phyloP scores from a whole-genome alignment of 495 filamentous ascomycete genomes.

The Aeminium ludgeri region DNA sequence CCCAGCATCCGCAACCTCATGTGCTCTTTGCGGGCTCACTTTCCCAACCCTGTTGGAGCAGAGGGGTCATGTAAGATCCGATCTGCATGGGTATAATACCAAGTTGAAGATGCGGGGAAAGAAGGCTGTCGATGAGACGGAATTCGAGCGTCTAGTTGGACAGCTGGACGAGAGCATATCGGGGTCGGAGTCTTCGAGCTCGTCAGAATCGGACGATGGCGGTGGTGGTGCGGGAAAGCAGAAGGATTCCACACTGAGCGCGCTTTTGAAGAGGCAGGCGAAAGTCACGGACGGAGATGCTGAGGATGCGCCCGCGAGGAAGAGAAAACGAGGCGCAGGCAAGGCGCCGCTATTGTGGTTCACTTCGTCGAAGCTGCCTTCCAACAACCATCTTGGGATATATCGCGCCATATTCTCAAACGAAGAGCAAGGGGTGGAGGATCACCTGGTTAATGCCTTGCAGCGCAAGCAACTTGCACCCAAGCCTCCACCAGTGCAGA shows the following conservation, averaged over 20 bases:
- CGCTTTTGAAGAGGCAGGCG: slow-evolving; percentile 69
- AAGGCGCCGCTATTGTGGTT: slow-evolving; percentile 78
- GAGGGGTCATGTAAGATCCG: slow-evolving; percentile 70
- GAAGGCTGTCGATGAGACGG: slow-evolving; percentile 49
- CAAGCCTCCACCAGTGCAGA: slow-evolving; percentile 19
- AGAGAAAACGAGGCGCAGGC: slow-evolving; percentile 38
- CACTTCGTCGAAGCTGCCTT: slow-evolving; percentile 51
- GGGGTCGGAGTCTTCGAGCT: slow-evolving; percentile 48
- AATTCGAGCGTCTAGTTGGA: slow-evolving; percentile 73
- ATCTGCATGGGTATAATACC: slow-evolving; percentile 84
- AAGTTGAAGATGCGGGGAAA: slow-evolving; percentile 68
- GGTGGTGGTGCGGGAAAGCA: slow-evolving; percentile 32
- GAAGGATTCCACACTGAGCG: slow-evolving; percentile 47
- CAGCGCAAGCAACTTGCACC: slow-evolving; percentile 59
- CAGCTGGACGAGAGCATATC: slow-evolving; percentile 83
- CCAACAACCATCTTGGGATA: slow-evolving; percentile 64
- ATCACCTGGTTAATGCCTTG: slow-evolving; percentile 44
- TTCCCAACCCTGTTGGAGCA: slow-evolving; percentile 66
- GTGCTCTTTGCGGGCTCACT: slow-evolving; percentile 57
- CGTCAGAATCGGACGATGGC: slow-evolving; percentile 26
- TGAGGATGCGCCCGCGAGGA: slow-evolving; percentile 27
- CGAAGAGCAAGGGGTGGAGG: slow-evolving; percentile 48
- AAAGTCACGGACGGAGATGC: slow-evolving; percentile 42
- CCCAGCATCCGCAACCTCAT: slow-evolving; percentile 46
- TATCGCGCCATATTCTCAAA: slow-evolving; percentile 70